Conservation (phyloP, 371 early-diverging fungal genomes). For the Mortierella sp. region DNA sequence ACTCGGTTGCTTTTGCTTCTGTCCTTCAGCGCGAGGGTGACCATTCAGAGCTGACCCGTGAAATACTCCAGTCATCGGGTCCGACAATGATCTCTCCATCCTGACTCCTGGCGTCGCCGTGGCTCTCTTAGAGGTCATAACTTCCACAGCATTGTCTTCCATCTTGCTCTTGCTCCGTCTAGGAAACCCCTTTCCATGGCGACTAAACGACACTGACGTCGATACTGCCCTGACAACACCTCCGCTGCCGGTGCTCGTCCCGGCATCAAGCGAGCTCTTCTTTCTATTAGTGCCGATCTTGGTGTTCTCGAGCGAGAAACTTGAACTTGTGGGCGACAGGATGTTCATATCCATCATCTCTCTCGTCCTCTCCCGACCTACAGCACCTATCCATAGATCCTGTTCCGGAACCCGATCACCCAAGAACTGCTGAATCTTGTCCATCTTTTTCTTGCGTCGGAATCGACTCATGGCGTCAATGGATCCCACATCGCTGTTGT, state of each 20-base stretch:
- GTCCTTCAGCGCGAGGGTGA: no score
- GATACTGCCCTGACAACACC: no score
- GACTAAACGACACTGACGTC: conserved; percentile 3
- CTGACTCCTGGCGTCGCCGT: background rate
- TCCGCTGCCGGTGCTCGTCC: no score
- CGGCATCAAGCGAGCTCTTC: background rate
- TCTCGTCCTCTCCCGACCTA: conserved; percentile 32
- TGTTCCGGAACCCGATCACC: conserved; percentile 49
- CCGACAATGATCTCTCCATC: conserved; percentile 27
- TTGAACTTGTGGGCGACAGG: conserved; percentile 17
- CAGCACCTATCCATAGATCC: conserved; percentile 49
- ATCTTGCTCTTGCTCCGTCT: conserved; percentile 7
- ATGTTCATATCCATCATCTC: conserved; percentile 40
- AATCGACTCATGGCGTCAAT: conserved; percentile 15
- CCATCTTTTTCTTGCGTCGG: conserved; percentile 44
- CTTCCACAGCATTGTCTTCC: background rate
- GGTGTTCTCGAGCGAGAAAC: background rate
- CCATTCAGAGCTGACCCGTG: background rate
- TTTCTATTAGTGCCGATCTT: background rate
- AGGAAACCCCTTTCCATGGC: conserved; percentile 6
- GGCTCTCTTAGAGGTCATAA: background rate
- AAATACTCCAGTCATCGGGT: conserved; percentile 13
- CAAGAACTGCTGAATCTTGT: conserved; percentile 54
- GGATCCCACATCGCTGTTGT: background rate
- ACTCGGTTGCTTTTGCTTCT: conserved; percentile 1